Conservation (phyloP, 495 filamentous ascomycete species). For the Aspergillus carlsbadensis region DNA sequence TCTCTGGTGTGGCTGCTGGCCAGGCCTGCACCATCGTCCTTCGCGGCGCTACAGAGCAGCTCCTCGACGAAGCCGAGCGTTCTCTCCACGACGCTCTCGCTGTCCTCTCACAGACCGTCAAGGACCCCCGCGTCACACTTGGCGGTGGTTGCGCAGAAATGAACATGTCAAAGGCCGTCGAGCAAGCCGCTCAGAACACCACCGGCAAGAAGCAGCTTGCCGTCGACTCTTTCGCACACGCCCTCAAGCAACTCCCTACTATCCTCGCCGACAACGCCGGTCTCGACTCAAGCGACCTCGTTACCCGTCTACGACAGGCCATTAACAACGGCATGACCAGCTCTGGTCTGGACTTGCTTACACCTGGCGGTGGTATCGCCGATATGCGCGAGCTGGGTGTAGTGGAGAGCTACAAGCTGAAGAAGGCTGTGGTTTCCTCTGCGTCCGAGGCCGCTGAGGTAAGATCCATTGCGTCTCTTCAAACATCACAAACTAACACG, state of each 20-base stretch:
- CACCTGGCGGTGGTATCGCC: conserved; percentile 87
- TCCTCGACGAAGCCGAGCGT: conserved; percentile 94
- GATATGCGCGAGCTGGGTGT: conserved; percentile 97
- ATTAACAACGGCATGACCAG: conserved; percentile 92
- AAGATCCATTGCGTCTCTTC: conserved; percentile 27
- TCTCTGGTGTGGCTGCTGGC: conserved; percentile 92
- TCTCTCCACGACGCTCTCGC: conserved; percentile 95
- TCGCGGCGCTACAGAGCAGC: conserved; percentile 92
- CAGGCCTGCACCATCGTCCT: conserved; percentile 96
- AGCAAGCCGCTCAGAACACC: conserved; percentile 88
- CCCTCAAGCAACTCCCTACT: conserved; percentile 89
- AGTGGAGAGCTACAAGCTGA: conserved; percentile 98
- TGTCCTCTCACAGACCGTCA: conserved; percentile 94
- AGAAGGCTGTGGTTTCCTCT: conserved; percentile 92
- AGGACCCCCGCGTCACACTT: conserved; percentile 89
- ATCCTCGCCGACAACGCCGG: conserved; percentile 98
- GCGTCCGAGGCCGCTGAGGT: conserved; percentile 97
- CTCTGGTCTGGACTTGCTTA: conserved; percentile 85
- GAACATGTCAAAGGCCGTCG: conserved; percentile 98
- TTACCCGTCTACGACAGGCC: conserved; percentile 85
- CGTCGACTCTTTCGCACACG: conserved; percentile 83
- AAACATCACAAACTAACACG: not conserved
- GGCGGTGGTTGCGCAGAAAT: conserved; percentile 97
- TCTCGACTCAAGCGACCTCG: conserved; percentile 89
- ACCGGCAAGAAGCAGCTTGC: conserved; percentile 96